phyloP scores from a whole-genome alignment of 495 filamentous ascomycete genomes.

The Penicillium fimorum region DNA sequence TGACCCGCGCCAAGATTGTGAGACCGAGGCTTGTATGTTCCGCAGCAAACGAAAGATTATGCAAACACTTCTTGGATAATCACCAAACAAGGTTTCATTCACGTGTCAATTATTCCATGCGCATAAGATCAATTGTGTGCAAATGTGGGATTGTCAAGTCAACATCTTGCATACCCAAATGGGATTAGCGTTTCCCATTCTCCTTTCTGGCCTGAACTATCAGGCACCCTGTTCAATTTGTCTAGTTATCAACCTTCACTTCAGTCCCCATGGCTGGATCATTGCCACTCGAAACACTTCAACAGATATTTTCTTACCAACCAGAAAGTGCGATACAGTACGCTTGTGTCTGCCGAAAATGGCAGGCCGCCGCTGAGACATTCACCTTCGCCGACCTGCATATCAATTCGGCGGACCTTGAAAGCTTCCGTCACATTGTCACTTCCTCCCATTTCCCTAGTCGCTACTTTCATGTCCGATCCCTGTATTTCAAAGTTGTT shows the following conservation, averaged over 20 bases:
- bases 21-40: slow-evolving; percentile 9
- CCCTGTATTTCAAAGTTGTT: not conserved
- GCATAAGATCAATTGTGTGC: no score
- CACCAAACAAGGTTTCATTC: no score
- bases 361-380: not conserved
- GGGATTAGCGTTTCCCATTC: slow-evolving; percentile 10
- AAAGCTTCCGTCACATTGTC: not conserved
- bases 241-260: not conserved
- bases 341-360: not conserved
- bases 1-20: not conserved
- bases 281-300: not conserved
- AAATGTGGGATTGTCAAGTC: no score
- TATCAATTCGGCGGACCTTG: not conserved
- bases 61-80: no score
- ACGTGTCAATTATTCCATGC: no score
- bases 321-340: not conserved
- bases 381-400: not conserved
- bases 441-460: not conserved
- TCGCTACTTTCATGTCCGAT: not conserved
- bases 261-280: not conserved
- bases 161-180: slow-evolving; percentile 26
- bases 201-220: not conserved
- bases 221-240: not conserved
- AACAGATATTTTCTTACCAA: not conserved
- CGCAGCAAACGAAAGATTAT: no score